phyloP scores from a whole-genome alignment of 768 basidiomycete species.

The Xerocomellus dryophilus region DNA sequence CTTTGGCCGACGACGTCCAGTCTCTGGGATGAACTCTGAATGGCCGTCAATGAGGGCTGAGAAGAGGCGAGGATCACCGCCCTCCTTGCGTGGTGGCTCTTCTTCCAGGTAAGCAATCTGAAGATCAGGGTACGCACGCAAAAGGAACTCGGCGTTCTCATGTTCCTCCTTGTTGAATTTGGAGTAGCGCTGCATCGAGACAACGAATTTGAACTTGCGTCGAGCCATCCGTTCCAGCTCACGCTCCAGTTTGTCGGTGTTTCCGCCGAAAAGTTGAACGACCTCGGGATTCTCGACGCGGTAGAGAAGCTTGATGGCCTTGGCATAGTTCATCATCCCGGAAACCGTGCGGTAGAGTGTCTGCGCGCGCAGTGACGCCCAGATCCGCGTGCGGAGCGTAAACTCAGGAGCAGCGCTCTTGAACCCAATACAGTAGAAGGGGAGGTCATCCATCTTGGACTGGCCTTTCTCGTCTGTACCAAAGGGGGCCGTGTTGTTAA shows the following conservation, averaged over 20 bases:
- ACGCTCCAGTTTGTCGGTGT: slow-evolving; percentile 93
- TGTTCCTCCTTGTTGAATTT: slow-evolving; percentile 99
- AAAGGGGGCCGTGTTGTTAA: slow-evolving; percentile 72
- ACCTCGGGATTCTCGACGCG: slow-evolving; percentile 99
- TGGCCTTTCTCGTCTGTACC: slow-evolving; percentile 78
- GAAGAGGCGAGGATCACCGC: slow-evolving; percentile 92
- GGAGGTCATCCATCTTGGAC: slow-evolving; percentile 86
- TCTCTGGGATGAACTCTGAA: slow-evolving; percentile 90
- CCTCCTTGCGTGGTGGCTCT: slow-evolving; percentile 90
- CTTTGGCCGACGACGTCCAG: slow-evolving; percentile 87
- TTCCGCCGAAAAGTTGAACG: slow-evolving; percentile 94
- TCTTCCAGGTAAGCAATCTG: slow-evolving; percentile 99
- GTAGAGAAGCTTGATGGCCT: slow-evolving; percentile 99
- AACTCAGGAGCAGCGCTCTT: slow-evolving; percentile 98
- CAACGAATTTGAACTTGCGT: slow-evolving; percentile 98
- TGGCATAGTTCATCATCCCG: slow-evolving; percentile 99
- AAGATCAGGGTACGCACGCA: slow-evolving; percentile 96
- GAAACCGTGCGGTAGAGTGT: slow-evolving; percentile 98
- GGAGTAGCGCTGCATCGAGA: slow-evolving; percentile 98
- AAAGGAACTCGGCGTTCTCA: slow-evolving; percentile 96
- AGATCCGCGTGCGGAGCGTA: slow-evolving; percentile 96
- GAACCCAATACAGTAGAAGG: slow-evolving; percentile 98
- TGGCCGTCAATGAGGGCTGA: slow-evolving; percentile 97
- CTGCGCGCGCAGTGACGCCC: slow-evolving; percentile 98
- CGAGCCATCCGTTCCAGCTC: slow-evolving; percentile 97